A percentile compares a stretch with the other conserved stretches of the same genome.
These are phyloP conservation scores for Cryptococcus wingfieldii DNA, from an alignment of 1,284 basidiomycete genomes.

Conservation along the genomic window DNA sequence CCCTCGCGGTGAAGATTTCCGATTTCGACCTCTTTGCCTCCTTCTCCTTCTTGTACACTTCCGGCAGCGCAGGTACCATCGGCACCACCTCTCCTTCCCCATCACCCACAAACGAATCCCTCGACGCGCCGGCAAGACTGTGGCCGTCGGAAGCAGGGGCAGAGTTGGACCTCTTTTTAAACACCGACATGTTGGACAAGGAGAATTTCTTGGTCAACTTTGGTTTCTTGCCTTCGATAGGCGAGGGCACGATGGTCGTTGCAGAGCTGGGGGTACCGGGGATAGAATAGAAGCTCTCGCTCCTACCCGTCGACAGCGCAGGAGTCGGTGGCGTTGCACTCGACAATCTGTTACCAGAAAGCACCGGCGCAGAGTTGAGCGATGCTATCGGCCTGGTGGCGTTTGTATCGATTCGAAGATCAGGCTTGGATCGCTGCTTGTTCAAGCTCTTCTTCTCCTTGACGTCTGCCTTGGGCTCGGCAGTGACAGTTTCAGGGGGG, in stretches of 20 bases:
- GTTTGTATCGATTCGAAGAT: conserved; percentile 24
- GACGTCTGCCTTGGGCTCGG: neutral
- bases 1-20: neutral
- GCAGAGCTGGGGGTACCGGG: conserved; percentile 3
- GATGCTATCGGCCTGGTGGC: conserved; percentile 2
- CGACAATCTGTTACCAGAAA: neutral
- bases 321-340: conserved; percentile 9
- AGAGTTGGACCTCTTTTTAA: conserved; percentile 19
- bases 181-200: conserved; percentile 32
- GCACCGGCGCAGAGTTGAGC: neutral
- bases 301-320: conserved; percentile 7
- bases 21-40: conserved; percentile 8
- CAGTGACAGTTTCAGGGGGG: conserved; percentile 1
- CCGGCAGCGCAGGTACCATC: conserved; percentile 26
- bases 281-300: conserved; percentile 2
- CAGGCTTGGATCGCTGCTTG: conserved; percentile 23
- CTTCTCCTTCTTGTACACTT: conserved; percentile 16
- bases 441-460: conserved; percentile 8
- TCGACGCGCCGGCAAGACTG: neutral
- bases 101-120: conserved; percentile 1
- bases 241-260: neutral
- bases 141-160: neutral
- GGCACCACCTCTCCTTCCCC: conserved; percentile 9
- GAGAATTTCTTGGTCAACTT: conserved; percentile 29
- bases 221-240: neutral